Evolutionary conservation across 768 basidiomycete species (phyloP).

Genomic region (Pulveroboletus sp.): DNA sequence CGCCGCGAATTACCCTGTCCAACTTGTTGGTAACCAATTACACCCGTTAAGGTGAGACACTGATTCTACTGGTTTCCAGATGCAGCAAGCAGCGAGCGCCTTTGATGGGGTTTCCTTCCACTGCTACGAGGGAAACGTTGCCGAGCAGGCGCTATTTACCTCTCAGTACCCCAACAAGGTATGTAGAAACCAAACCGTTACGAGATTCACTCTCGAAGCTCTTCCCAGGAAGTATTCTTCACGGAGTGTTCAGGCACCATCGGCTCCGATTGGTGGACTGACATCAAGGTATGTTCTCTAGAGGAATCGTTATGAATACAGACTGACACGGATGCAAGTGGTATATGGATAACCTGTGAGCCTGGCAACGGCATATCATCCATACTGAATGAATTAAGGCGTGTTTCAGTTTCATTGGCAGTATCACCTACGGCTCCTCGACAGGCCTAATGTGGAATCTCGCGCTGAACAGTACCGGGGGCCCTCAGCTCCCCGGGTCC

Average conservation of each 20-base stretch:
- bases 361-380: conserved; percentile 6
- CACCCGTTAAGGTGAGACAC: not conserved
- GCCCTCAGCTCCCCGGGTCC: conserved; percentile 65
- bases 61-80: conserved; percentile 29
- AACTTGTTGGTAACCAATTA: conserved; percentile 38
- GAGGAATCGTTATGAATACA: not conserved
- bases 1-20: conserved; percentile 59
- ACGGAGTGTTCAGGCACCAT: conserved; percentile 65
- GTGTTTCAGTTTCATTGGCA: conserved; percentile 38
- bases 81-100: conserved; percentile 53
- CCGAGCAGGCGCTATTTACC: conserved; percentile 55
- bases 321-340: conserved; percentile 40
- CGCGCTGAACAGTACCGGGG: conserved; percentile 58
- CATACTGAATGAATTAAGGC: conserved; percentile 21
- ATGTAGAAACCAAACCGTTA: not conserved
- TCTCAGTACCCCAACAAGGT: conserved; percentile 53
- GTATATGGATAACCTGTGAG: conserved; percentile 68
- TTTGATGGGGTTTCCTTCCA: conserved; percentile 72
- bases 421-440: conserved; percentile 29
- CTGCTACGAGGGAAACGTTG: conserved; percentile 60
- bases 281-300: conserved; percentile 57
- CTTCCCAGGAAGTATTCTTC: conserved; percentile 38
- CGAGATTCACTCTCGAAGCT: not conserved
- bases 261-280: conserved; percentile 76
- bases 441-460: conserved; percentile 75